Percentiles rank a stretch among this genome's conserved stretches.
Conservation (phyloP, 1,139 yeast genomes). For the Blastobotrys proliferans region DNA sequence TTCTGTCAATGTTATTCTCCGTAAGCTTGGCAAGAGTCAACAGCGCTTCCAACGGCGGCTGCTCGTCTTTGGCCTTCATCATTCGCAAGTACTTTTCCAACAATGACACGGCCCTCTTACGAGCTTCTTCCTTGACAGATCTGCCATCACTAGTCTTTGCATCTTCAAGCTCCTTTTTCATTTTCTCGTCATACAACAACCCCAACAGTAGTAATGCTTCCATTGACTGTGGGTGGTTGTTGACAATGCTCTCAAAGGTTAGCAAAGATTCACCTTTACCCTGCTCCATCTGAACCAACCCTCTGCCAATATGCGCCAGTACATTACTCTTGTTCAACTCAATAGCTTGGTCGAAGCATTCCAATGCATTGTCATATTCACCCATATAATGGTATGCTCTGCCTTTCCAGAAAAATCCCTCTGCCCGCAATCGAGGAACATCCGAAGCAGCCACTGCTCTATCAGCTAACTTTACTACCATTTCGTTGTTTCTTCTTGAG, state of each 20-base stretch:
- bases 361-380: conserved; percentile 66
- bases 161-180: conserved; percentile 14
- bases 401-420: conserved; percentile 82
- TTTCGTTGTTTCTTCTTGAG: conserved; percentile 54
- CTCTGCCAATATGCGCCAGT: conserved; percentile 76
- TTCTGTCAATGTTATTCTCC: conserved; percentile 53
- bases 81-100: conserved; percentile 71
- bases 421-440: conserved; percentile 52
- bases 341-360: conserved; percentile 51
- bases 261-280: conserved; percentile 79
- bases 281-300: conserved; percentile 74
- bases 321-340: conserved; percentile 43
- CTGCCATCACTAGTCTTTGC: too few relatives aligned
- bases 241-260: conserved; percentile 72
- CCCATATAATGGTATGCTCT: conserved; percentile 60
- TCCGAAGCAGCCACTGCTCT: conserved; percentile 44
- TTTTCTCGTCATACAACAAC: conserved; percentile 23
- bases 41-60: conserved; percentile 65
- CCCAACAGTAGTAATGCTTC: conserved; percentile 47
- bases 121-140: too few relatives aligned
- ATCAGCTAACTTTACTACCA: conserved; percentile 55
- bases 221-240: conserved; percentile 61
- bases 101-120: conserved; percentile 48
- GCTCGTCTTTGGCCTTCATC: conserved; percentile 55
- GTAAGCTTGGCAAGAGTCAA: conserved; percentile 62